Evolutionary conservation across 108 stramenopile species (phyloP), one percentile per base, ranked within the genome.

Genomic region (Skeletonema grethae): DNA sequence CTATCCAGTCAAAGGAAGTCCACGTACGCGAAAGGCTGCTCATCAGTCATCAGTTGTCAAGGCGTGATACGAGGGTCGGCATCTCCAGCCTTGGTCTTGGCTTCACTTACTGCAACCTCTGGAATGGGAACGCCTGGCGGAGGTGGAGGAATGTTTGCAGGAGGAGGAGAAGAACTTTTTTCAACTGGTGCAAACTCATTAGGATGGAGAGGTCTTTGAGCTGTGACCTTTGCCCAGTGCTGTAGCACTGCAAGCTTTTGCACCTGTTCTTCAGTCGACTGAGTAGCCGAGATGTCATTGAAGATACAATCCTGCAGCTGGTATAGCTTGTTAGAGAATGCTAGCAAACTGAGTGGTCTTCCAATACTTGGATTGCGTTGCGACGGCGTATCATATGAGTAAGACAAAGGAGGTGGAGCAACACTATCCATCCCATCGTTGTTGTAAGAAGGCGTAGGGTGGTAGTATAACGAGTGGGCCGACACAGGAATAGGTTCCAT

Each of bases 121-220:
- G 13, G 12, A 0, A 57, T 22, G 22, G 56, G 38, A 28, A 28
- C 25, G 2, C 11, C 56, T 16, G 28, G 13, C 56, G 56, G 7
- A 57, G 56, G 56, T 1, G 25, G 25, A 28, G 1, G 25, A 28
- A 28, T 1, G 25, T 28, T 1, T 30, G 29, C 61, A 41, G 1
- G 8, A 36, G 56, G 6, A 24, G 56, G 6, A 24, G 16, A 35
- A 5, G 41, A 24, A 2, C 9, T 8, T 8, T 22, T 2, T n/a
- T 53, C 22, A 8, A 22, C 50, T 16, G 50, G 22, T 24, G 50
- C 8, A 32, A 45, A 41, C 38, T 1, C 35, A 30, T 43, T 38
- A 41, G 68, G 43, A 43, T 69, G 68, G 20, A 69, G 57, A 36
- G 68, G 68, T 59, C 30, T 69, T 28, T 59, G 56, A 32, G 39